Percentiles rank a stretch among this genome's conserved stretches.
Evolutionary conservation across 164 flowering plant genomes (phyloP).

Genomic region (Chimonanthus praecox): DNA sequence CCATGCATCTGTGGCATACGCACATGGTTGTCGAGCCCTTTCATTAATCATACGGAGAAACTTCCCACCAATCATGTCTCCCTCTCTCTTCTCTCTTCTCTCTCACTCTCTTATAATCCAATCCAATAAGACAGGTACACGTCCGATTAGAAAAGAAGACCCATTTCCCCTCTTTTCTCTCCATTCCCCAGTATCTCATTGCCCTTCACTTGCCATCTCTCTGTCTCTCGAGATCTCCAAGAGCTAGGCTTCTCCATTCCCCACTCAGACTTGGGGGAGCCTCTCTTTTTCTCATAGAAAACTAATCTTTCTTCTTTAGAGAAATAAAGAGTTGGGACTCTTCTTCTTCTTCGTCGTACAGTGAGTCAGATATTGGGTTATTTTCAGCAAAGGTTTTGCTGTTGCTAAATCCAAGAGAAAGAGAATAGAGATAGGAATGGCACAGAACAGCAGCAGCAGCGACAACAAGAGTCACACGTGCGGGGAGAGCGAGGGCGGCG

Average conservation of each 20-base stretch:
- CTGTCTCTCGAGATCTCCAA: background rate
- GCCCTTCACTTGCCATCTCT: background rate
- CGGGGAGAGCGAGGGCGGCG: constrained; percentile 37
- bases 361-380: too few relatives aligned
- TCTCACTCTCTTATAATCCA: too few relatives aligned
- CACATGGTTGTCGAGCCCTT: background rate
- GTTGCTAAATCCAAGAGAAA: too few relatives aligned
- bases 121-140: too few relatives aligned
- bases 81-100: background rate
- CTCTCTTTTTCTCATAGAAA: background rate
- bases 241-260: background rate
- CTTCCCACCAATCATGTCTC: background rate
- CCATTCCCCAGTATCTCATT: background rate
- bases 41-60: too few relatives aligned
- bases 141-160: too few relatives aligned
- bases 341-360: background rate
- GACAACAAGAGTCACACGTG: constrained; percentile 65
- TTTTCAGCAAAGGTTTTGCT: too few relatives aligned
- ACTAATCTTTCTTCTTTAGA: background rate
- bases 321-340: background rate
- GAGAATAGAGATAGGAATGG: constrained; percentile 17
- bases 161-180: background rate
- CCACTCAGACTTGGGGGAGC: background rate
- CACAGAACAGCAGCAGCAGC: constrained; percentile 60
- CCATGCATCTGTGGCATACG: background rate